phyloP scores from a whole-genome alignment of 176 grass and related monocot species.

The Areca catechu region DNA sequence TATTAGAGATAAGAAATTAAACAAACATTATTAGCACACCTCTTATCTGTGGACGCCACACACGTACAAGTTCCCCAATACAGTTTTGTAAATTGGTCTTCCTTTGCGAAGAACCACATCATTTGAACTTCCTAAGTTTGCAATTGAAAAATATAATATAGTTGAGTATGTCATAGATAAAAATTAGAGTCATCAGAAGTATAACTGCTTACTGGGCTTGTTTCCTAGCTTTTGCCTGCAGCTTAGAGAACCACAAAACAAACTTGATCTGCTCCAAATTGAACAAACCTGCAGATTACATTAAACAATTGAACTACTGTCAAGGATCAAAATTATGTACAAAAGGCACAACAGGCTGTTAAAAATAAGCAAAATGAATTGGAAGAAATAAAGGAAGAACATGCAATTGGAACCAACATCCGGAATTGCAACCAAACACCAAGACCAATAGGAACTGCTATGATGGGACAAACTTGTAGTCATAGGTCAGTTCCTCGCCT shows the following conservation, averaged over 20 bases:
- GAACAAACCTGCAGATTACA: slow-evolving; percentile 69
- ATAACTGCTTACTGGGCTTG: slow-evolving; percentile 12
- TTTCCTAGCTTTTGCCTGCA: slow-evolving; percentile 77
- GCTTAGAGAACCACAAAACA: slow-evolving; percentile 80
- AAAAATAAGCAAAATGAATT: slow-evolving; percentile 7
- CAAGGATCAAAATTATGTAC: too few relatives aligned
- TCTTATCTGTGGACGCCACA: slow-evolving; percentile 46
- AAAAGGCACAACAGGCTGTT: slow-evolving; percentile 1
- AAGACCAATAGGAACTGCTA: too few relatives aligned
- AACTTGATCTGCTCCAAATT: slow-evolving; percentile 83
- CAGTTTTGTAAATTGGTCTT: slow-evolving; percentile 49
- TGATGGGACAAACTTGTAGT: slow-evolving; percentile 65
- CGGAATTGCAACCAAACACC: too few relatives aligned
- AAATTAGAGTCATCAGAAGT: neutral
- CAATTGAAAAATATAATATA: slow-evolving; percentile 16
- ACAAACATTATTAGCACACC: slow-evolving; percentile 14
- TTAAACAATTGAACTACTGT: slow-evolving; percentile 25
- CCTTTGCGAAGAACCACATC: slow-evolving; percentile 29
- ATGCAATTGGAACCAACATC: too few relatives aligned
- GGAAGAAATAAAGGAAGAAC: neutral
- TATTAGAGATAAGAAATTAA: too few relatives aligned
- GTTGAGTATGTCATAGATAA: neutral
- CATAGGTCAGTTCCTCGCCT: slow-evolving; percentile 87
- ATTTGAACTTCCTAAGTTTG: slow-evolving; percentile 35
- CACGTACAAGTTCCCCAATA: slow-evolving; percentile 42